Conservation (phyloP, 495 filamentous ascomycete genomes). For the Talaromyces nanjingensis region DNA sequence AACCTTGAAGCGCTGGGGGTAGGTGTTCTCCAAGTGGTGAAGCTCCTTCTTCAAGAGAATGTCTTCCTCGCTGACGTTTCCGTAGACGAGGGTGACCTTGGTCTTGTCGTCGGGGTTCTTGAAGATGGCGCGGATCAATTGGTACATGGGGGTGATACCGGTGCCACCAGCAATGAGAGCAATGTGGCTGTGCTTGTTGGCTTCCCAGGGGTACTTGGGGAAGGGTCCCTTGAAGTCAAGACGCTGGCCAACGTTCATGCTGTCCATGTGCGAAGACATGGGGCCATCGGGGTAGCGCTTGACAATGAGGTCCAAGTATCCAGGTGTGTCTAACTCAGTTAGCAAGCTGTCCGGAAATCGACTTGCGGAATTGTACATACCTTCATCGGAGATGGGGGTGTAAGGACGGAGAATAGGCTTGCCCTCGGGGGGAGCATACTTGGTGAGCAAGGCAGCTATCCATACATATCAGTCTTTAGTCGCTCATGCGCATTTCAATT, state of each 20-base stretch:
- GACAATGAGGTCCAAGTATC: constrained; percentile 81
- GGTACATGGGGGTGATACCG: constrained; percentile 91
- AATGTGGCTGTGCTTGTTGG: constrained; percentile 95
- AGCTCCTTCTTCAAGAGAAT: constrained; percentile 83
- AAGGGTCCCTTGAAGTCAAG: constrained; percentile 92
- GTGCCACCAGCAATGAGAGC: constrained; percentile 91
- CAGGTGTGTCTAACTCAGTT: constrained; percentile 49
- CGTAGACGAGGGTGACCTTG: constrained; percentile 90
- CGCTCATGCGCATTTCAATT: background rate
- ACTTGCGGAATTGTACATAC: constrained; percentile 32
- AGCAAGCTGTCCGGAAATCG: background rate
- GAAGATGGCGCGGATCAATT: constrained; percentile 81
- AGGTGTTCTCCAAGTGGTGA: constrained; percentile 77
- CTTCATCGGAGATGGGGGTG: constrained; percentile 83
- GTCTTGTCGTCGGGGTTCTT: constrained; percentile 93
- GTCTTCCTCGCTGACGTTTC: constrained; percentile 78
- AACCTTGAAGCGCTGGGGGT: constrained; percentile 85
- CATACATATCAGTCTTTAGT: background rate
- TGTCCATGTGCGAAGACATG: constrained; percentile 85
- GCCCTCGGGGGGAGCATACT: constrained; percentile 71
- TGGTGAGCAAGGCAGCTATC: constrained; percentile 72
- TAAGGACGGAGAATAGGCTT: constrained; percentile 87
- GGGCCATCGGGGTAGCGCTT: constrained; percentile 86
- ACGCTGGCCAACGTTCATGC: constrained; percentile 67
- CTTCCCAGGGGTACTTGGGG: constrained; percentile 83